A percentile compares a stretch with the other conserved stretches of the same genome.
These are phyloP conservation scores for Fonsecaea monophora DNA, from an alignment of 2,329 filamentous ascomycete species.

Conservation along the genomic window DNA sequence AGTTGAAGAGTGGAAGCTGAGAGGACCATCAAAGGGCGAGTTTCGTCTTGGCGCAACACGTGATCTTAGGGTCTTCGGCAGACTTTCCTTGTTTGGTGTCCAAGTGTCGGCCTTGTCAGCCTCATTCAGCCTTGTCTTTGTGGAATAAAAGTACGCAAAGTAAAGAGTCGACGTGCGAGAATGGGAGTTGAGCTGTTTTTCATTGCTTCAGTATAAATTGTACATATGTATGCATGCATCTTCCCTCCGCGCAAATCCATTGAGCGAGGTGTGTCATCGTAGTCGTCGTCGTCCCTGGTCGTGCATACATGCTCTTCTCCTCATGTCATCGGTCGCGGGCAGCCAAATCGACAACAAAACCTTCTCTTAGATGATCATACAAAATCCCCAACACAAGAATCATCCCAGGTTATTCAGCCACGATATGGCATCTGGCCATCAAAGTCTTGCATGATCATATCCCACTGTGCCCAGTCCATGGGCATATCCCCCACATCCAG, in stretches of 20 bases:
- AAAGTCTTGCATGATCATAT: slow-evolving; percentile 36
- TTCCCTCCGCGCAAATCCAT: neutral
- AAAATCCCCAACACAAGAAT: neutral
- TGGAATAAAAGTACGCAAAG: neutral
- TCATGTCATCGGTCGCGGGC: no score
- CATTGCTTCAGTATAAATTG: neutral
- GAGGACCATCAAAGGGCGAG: neutral
- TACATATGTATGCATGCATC: neutral
- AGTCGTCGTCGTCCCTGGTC: neutral
- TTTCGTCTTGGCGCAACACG: neutral
- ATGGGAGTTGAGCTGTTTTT: neutral
- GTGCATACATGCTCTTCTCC: neutral
- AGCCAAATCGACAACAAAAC: neutral
- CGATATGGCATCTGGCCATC: neutral
- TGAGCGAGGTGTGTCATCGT: slow-evolving; percentile 3
- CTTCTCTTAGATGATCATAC: neutral
- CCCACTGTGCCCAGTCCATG: slow-evolving; percentile 41
- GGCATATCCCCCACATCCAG: slow-evolving; percentile 29
- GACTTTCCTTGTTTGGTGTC: neutral
- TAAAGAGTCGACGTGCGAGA: neutral
- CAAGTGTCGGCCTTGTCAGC: neutral
- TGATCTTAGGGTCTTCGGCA: neutral
- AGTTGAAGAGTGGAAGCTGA: neutral
- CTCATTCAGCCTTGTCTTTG: neutral
- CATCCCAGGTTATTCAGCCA: neutral